Evolutionary conservation across 306 rosid genomes (phyloP).

Genomic region (Trifolium subterraneum): DNA sequence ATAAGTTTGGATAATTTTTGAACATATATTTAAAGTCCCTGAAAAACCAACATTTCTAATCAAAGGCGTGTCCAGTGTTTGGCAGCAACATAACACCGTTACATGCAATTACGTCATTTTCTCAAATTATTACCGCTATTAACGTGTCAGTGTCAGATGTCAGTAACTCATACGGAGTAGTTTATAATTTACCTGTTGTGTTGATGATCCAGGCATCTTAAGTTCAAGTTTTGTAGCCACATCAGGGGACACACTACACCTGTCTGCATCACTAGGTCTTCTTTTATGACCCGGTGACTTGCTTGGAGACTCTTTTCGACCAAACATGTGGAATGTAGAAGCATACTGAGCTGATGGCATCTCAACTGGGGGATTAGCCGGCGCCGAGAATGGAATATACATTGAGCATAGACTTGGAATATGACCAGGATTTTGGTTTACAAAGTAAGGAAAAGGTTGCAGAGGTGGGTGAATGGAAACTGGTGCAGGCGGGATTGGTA

Average conservation of each 20-base stretch:
- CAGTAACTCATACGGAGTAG: not conserved
- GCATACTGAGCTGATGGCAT: constrained; percentile 48
- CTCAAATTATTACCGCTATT: not conserved
- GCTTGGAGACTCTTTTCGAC: constrained; percentile 63
- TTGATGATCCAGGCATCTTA: constrained; percentile 93
- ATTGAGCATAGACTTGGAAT: constrained; percentile 72
- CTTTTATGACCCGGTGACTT: constrained; percentile 59
- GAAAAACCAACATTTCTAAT: too few species aligned
- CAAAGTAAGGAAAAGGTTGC: constrained; percentile 65
- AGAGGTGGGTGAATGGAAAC: constrained; percentile 6
- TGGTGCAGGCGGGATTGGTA: constrained; percentile 34
- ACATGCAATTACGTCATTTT: not conserved
- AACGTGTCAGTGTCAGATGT: not conserved
- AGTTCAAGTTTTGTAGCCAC: constrained; percentile 94
- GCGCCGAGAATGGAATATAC: constrained; percentile 65
- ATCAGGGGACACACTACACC: constrained; percentile 63
- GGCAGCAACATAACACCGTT: not conserved
- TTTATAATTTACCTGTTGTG: constrained; percentile 61
- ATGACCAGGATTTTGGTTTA: constrained; percentile 65
- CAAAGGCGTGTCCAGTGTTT: not conserved
- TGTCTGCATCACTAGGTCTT: constrained; percentile 54
- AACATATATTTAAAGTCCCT: not conserved
- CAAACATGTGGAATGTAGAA: constrained; percentile 54
- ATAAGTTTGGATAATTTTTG: constrained; percentile 23
- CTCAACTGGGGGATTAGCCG: constrained; percentile 50